phyloP scores from a whole-genome alignment of 805 yeast genomes.

The Spathaspora sp. region DNA sequence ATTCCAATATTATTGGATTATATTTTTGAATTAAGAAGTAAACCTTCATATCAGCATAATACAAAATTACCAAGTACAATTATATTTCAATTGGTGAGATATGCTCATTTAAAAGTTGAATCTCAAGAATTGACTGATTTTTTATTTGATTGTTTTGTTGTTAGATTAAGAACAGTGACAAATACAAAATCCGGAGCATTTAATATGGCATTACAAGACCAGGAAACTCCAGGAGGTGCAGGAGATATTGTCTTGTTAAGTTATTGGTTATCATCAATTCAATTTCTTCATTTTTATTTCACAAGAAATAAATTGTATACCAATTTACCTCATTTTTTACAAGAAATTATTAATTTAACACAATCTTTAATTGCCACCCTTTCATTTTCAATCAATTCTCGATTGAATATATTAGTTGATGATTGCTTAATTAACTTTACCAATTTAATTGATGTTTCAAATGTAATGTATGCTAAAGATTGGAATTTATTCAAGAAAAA shows the following conservation, averaged over 20 bases:
- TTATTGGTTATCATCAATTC: constrained; percentile 84
- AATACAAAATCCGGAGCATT: constrained; percentile 59
- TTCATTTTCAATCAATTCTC: constrained; percentile 60
- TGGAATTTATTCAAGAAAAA: constrained; percentile 52
- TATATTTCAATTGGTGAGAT: constrained; percentile 66
- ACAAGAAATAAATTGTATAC: constrained; percentile 58
- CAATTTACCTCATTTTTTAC: constrained; percentile 55
- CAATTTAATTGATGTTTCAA: constrained; percentile 77
- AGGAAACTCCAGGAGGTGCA: constrained; percentile 26
- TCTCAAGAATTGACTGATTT: constrained; percentile 55
- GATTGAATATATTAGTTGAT: constrained; percentile 55
- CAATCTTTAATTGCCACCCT: constrained; percentile 66
- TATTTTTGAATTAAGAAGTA: constrained; percentile 42
- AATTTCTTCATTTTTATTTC: constrained; percentile 74
- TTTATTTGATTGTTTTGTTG: constrained; percentile 55
- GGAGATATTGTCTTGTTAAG: constrained; percentile 71
- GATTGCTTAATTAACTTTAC: constrained; percentile 71
- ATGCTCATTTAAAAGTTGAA: constrained; percentile 56
- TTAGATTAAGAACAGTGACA: constrained; percentile 58
- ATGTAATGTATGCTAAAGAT: constrained; percentile 69
- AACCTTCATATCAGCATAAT: constrained; percentile 37
- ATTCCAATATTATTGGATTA: constrained; percentile 48
- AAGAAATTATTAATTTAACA: constrained; percentile 56
- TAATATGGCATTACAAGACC: constrained; percentile 32
- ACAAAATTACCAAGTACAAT: constrained; percentile 65